Evolutionary conservation across 805 yeast genomes (phyloP).

Genomic region (Kodamaea kaohsiungensis): DNA sequence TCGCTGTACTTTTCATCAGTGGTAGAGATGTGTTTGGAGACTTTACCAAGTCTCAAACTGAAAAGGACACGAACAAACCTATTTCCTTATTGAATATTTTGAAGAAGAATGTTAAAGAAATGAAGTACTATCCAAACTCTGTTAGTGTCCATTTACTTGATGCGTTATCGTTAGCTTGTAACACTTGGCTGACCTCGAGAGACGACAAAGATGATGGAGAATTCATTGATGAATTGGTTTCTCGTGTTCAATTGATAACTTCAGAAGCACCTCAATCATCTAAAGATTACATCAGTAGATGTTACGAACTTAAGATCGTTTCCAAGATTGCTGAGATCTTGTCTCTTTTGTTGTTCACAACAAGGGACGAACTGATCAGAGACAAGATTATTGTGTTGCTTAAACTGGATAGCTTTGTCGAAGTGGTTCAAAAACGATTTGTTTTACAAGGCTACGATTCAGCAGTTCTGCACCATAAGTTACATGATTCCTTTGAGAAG

Average conservation of each 20-base stretch:
- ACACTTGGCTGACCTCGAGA: constrained; percentile 71
- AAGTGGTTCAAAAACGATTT: constrained; percentile 31
- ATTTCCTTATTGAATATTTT: constrained; percentile 55
- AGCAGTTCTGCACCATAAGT: constrained; percentile 44
- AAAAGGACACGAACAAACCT: constrained; percentile 16
- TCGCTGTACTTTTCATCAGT: constrained; percentile 68
- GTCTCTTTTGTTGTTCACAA: constrained; percentile 68
- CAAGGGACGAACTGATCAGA: constrained; percentile 43
- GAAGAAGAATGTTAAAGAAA: constrained; percentile 53
- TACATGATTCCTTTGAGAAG: constrained; percentile 46
- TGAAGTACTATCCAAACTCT: constrained; percentile 57
- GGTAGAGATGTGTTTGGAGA: constrained; percentile 52
- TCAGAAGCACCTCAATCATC: constrained; percentile 15
- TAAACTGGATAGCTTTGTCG: constrained; percentile 35
- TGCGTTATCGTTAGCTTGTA: constrained; percentile 71
- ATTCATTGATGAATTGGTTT: constrained; percentile 46
- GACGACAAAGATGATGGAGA: constrained; percentile 52
- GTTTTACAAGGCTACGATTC: constrained; percentile 46
- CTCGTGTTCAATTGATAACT: constrained; percentile 27
- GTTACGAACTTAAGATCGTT: constrained; percentile 57
- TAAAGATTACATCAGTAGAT: constrained; percentile 34
- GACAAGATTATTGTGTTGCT: constrained; percentile 46
- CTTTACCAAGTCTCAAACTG: constrained; percentile 17
- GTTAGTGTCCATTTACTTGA: constrained; percentile 70
- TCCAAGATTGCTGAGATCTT: constrained; percentile 75